These are phyloP conservation scores for Eutrema heterophyllum DNA, from an alignment of 345 rosid genomes.

Conservation along the genomic window DNA sequence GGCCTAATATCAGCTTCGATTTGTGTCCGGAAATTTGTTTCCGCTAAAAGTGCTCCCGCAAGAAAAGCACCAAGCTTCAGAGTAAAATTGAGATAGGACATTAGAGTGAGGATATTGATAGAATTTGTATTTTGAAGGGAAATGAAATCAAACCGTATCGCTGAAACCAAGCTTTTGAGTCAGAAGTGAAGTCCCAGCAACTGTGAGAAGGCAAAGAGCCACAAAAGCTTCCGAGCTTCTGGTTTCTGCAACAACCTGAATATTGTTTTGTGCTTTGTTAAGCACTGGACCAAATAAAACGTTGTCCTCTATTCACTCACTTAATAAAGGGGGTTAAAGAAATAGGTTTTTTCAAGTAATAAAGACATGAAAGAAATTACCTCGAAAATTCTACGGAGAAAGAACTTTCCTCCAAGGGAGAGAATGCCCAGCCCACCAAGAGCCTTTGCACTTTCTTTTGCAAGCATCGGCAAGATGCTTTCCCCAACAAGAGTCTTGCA, in stretches of 20 bases:
- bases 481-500: constrained; percentile 58
- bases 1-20: constrained; percentile 99
- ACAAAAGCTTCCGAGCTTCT: constrained; percentile 97
- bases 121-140: background rate
- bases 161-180: constrained; percentile 95
- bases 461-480: constrained; percentile 91
- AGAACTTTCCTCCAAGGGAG: constrained; percentile 83
- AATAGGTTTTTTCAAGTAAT: background rate
- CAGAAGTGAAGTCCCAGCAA: constrained; percentile 87
- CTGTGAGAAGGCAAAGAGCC: constrained; percentile 90
- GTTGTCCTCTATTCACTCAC: constrained; percentile 9
- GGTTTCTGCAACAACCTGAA: constrained; percentile 92
- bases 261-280: constrained; percentile 29
- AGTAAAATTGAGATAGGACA: background rate
- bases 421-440: constrained; percentile 84
- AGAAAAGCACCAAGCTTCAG: constrained; percentile 96
- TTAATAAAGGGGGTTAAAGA: background rate
- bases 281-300: constrained; percentile 25
- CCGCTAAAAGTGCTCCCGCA: constrained; percentile 93
- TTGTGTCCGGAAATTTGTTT: constrained; percentile 93
- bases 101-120: background rate
- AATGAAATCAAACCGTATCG: constrained; percentile 60
- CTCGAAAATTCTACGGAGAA: constrained; percentile 83
- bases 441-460: constrained; percentile 82
- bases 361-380: constrained; percentile 33